phyloP scores from a whole-genome alignment of 495 filamentous ascomycete genomes.

The Lindgomyces ingoldianus region DNA sequence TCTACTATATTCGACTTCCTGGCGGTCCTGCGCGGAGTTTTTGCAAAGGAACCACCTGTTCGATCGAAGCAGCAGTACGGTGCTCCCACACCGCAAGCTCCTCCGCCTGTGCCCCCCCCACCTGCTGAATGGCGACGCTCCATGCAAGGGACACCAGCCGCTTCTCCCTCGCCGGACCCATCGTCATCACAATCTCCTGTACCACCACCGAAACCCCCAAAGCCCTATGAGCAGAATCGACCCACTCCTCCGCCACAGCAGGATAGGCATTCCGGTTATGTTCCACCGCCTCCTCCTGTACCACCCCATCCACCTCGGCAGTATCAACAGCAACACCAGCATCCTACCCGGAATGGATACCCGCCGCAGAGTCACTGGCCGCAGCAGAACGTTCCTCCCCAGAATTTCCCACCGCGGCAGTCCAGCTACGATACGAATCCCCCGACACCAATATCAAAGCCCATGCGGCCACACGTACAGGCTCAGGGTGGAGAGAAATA shows the following conservation, averaged over 20 bases:
- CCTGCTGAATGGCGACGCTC: conserved; percentile 61
- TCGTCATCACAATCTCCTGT: conserved; percentile 42
- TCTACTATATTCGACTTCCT: conserved; percentile 80
- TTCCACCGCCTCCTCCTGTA: conserved; percentile 27
- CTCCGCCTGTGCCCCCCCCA: conserved; percentile 67
- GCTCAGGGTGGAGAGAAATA: conserved; percentile 15
- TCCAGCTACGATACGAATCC: conserved; percentile 27
- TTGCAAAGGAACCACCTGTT: conserved; percentile 92
- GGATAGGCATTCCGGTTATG: conserved; percentile 8
- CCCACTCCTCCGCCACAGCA: conserved; percentile 21
- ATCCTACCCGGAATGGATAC: conserved; percentile 12
- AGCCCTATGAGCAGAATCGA: conserved; percentile 39
- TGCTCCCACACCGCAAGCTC: conserved; percentile 45
- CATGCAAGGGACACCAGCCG: conserved; percentile 37
- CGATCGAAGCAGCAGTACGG: conserved; percentile 60
- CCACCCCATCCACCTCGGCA: conserved; percentile 35
- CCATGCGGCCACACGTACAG: conserved; percentile 24
- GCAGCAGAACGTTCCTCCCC: conserved; percentile 8
- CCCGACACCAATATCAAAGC: conserved; percentile 6
- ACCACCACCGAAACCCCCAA: conserved; percentile 47
- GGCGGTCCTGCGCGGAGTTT: conserved; percentile 79
- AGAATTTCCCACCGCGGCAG: conserved; percentile 19
- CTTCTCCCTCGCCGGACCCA: conserved; percentile 48
- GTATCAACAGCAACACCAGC: conserved; percentile 21
- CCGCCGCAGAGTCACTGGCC: conserved; percentile 18